Conservation (phyloP, 2,329 filamentous ascomycete species). For the Basipetospora chlamydospora region DNA sequence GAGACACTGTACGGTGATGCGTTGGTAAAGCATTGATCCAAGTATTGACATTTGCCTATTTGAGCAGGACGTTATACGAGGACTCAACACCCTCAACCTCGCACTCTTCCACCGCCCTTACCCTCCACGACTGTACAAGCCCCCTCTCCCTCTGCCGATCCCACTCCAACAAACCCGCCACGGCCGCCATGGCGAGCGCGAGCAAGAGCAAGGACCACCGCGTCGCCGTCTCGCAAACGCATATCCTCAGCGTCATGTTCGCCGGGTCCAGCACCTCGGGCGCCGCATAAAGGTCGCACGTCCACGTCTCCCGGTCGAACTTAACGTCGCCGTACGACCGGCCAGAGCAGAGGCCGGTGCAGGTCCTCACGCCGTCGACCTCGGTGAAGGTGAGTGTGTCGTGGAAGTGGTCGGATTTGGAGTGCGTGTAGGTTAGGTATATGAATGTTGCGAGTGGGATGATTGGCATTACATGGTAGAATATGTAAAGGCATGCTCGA, state of each 20-base stretch:
- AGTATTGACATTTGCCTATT: background rate
- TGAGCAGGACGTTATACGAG: background rate
- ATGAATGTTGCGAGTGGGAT: background rate
- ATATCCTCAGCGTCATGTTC: background rate
- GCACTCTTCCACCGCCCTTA: background rate
- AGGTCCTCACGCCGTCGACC: background rate
- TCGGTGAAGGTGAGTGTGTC: background rate
- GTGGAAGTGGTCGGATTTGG: background rate
- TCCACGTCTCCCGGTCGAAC: background rate
- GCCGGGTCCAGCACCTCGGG: background rate
- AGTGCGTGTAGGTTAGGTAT: slow-evolving; percentile 1
- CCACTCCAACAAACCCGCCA: background rate
- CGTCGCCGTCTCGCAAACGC: background rate
- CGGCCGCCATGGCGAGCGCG: background rate
- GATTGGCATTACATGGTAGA: background rate
- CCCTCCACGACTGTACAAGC: background rate
- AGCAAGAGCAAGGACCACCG: background rate
- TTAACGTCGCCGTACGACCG: background rate
- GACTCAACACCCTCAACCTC: background rate
- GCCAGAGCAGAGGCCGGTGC: background rate
- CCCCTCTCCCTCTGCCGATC: background rate
- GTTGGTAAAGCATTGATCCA: no score
- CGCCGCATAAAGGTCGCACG: background rate
- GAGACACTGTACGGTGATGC: no score
- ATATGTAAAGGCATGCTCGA: background rate